These are phyloP conservation scores for barley (Hordeum vulgare) DNA, from an alignment of 176 grass and related monocot genomes.

Conservation along the genomic window DNA sequence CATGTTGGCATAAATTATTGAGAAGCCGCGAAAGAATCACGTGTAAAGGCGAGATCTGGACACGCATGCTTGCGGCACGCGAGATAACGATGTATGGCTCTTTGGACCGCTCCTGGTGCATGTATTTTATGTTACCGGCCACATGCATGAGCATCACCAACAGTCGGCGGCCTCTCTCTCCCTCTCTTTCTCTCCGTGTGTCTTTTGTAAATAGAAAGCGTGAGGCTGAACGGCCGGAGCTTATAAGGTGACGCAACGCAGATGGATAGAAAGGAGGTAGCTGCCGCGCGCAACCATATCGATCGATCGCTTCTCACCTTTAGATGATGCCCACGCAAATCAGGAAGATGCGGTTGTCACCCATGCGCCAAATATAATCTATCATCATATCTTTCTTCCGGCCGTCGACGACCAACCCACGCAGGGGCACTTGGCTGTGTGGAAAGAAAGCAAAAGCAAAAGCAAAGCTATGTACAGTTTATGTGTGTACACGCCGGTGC, in stretches of 20 bases:
- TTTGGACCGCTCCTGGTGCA: too few relatives aligned
- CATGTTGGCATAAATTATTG: too few relatives aligned
- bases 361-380: not conserved
- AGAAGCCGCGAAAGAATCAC: too few relatives aligned
- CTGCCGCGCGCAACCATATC: not conserved
- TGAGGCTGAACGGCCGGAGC: not conserved
- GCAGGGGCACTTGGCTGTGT: too few relatives aligned
- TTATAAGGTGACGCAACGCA: not conserved
- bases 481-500: too few relatives aligned
- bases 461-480: too few relatives aligned
- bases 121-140: slow-evolving; percentile 21
- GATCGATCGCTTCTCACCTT: not conserved
- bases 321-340: not conserved
- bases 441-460: too few relatives aligned
- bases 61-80: too few relatives aligned
- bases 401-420: too few relatives aligned
- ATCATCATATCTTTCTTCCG: too few relatives aligned
- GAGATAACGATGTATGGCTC: too few relatives aligned
- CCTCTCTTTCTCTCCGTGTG: not conserved
- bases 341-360: not conserved
- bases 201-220: not conserved
- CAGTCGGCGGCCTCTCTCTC: not conserved
- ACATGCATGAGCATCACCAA: not conserved
- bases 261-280: slow-evolving; percentile 9
- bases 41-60: too few relatives aligned